phyloP scores from a whole-genome alignment of 2,329 filamentous ascomycete genomes.

The Talaromyces funiculosus region DNA sequence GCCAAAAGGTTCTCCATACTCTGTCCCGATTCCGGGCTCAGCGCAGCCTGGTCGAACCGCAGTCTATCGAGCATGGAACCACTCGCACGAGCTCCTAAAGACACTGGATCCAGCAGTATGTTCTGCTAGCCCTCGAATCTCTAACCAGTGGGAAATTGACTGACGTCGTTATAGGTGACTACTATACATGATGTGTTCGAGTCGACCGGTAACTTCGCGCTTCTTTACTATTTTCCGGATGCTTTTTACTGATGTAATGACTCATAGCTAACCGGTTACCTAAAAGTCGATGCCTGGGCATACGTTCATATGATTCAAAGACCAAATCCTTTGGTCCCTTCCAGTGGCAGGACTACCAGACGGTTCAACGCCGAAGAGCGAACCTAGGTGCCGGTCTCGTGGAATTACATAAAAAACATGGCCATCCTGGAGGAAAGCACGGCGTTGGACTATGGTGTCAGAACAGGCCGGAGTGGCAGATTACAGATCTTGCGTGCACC shows the following conservation, averaged over 20 bases:
- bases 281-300: conserved; percentile 69
- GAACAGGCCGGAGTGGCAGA: conserved; percentile 85
- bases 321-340: conserved; percentile 72
- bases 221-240: not conserved
- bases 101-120: conserved; percentile 63
- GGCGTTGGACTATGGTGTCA: conserved; percentile 80
- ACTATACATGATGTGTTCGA: conserved; percentile 82
- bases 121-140: not conserved
- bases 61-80: conserved; percentile 79
- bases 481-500: conserved; percentile 81
- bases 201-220: conserved; percentile 40
- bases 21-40: conserved; percentile 68
- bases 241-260: not conserved
- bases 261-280: conserved; percentile 51
- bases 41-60: conserved; percentile 65
- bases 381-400: conserved; percentile 82
- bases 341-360: conserved; percentile 75
- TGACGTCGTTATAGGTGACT: conserved; percentile 37
- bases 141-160: not conserved
- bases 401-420: conserved; percentile 69
- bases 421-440: conserved; percentile 61
- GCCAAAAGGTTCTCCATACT: conserved; percentile 70
- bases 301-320: conserved; percentile 68
- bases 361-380: conserved; percentile 71
- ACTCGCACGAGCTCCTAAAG: conserved; percentile 64